Percentiles rank a stretch among this genome's conserved stretches.
Evolutionary conservation across 2,329 filamentous ascomycete genomes (phyloP).

Genomic region (Pyricularia grisea): DNA sequence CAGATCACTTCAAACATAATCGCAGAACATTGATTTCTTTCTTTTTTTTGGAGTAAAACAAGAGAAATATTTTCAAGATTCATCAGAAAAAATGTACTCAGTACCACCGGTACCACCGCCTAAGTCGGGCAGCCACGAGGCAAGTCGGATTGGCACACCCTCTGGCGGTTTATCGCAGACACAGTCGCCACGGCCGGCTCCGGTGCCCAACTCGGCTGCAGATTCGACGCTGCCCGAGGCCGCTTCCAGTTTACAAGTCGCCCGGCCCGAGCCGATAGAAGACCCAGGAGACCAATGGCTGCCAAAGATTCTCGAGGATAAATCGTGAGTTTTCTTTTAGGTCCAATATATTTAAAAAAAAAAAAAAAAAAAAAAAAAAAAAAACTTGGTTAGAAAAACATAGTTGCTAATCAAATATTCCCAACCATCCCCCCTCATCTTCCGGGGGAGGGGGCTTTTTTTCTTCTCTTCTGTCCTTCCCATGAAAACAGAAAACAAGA

Average conservation of each 20-base stretch:
- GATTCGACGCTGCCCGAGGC: slow-evolving; percentile 15
- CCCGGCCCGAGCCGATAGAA: slow-evolving; percentile 27
- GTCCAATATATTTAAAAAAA: not conserved
- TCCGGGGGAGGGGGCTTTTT: not conserved
- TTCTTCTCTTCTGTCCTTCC: not conserved
- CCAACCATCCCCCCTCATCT: not conserved
- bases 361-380: too few species aligned
- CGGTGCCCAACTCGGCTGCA: slow-evolving; percentile 18
- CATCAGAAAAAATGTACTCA: slow-evolving; percentile 26
- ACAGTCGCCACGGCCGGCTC: slow-evolving; percentile 33
- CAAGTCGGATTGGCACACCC: slow-evolving; percentile 58
- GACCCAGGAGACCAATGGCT: slow-evolving; percentile 69
- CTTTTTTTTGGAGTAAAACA: too few species aligned
- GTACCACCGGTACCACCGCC: slow-evolving; percentile 62
- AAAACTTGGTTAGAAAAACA: not conserved
- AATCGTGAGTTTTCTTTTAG: slow-evolving; percentile 54
- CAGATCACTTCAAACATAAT: not conserved
- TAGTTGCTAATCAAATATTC: not conserved
- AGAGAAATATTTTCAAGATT: too few species aligned
- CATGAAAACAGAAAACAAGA: slow-evolving; percentile 59
- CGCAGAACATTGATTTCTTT: not conserved
- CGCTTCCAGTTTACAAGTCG: slow-evolving; percentile 11
- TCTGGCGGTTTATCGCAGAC: slow-evolving; percentile 22
- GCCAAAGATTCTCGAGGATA: slow-evolving; percentile 66
- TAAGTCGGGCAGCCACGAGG: slow-evolving; percentile 61